Base-by-base conservation (phyloP, 257 asterid genomes). In the Solanum bukasovii region DNA sequence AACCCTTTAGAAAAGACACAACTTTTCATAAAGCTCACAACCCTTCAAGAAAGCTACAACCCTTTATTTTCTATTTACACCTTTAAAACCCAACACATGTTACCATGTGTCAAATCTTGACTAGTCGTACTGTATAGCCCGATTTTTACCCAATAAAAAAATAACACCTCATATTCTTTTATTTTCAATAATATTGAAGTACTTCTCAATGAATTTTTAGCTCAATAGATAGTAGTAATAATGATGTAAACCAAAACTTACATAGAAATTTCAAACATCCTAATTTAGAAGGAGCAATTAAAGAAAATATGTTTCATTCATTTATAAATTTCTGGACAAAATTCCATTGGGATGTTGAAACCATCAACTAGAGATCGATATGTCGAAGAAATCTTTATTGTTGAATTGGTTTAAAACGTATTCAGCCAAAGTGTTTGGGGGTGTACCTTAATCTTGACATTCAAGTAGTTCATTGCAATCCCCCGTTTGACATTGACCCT, bases 401-500 rank as follows among this genome's bases (percentile, higher is more conserved):
- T 23, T 88, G 90, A 89, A 87, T 4, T 88, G 12, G 92, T 91
- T 91, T 2, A 91, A 90, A 38, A 86, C 86, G 56, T 73, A 92
- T 63, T 93, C 96, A 3, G 92, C 95, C 3, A 92, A 73, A 31
- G 94, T 93, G 67, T 87, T 89, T 1, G 95, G 96, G 5, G 93
- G 79, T 81, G 56, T 65, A 20, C 92, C 13, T 10, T 11, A 90
- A 27, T 8, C 61, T 38, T 87, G 89, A 86, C 93, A 91, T 11
- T 74, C 83, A 1, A 93, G 87, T 12, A 23, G 81, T 14, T 93
- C 94, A 23, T 86, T 85, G 61, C 95, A 94, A 87, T 94, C 95
- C 8, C 97, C 93, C 2, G 95, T 94, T 59, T 89, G 86, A 61
- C 96, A 94, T 8, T 70, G 52, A n/a, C 95, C 95, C 0, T 79